These are phyloP conservation scores for Nannizzia gypsea DNA, from an alignment of 2,329 filamentous ascomycete genomes.

Conservation along the genomic window DNA sequence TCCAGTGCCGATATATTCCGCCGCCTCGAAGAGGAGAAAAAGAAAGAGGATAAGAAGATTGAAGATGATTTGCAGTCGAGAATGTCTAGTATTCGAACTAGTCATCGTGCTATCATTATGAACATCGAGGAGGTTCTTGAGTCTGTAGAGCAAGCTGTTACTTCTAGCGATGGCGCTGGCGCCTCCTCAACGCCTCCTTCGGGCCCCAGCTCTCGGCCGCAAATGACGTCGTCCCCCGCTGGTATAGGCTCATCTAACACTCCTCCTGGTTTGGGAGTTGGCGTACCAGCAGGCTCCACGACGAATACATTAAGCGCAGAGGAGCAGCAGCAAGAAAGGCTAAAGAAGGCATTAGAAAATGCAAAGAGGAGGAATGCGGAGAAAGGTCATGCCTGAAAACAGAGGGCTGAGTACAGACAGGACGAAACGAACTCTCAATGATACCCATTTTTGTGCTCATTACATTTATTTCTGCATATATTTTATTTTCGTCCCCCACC, in stretches of 20 bases:
- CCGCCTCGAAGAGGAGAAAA: constrained; percentile 36
- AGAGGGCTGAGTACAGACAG: neutral
- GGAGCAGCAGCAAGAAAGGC: constrained; percentile 35
- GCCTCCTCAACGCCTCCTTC: neutral
- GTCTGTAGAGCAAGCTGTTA: constrained; percentile 3
- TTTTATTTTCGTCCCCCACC: too few relatives aligned
- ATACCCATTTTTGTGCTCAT: neutral
- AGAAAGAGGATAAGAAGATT: constrained; percentile 39
- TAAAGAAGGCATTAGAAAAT: constrained; percentile 41
- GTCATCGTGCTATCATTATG: constrained; percentile 26
- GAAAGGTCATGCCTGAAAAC: constrained; percentile 8
- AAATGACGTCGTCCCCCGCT: neutral
- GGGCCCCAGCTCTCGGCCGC: neutral
- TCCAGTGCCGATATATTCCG: constrained; percentile 32
- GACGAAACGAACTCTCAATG: neutral
- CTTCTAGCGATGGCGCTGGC: neutral
- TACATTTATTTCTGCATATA: neutral
- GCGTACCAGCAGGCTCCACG: neutral
- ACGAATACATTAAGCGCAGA: constrained; percentile 8
- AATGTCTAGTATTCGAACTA: constrained; percentile 31
- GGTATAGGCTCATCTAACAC: neutral
- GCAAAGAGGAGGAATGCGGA: constrained; percentile 44
- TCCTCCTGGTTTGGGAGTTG: neutral
- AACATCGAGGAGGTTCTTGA: constrained; percentile 31
- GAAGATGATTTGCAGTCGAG: constrained; percentile 32